Conservation (phyloP, 2,329 filamentous ascomycete genomes). For the Arthrocladium fulminans region DNA sequence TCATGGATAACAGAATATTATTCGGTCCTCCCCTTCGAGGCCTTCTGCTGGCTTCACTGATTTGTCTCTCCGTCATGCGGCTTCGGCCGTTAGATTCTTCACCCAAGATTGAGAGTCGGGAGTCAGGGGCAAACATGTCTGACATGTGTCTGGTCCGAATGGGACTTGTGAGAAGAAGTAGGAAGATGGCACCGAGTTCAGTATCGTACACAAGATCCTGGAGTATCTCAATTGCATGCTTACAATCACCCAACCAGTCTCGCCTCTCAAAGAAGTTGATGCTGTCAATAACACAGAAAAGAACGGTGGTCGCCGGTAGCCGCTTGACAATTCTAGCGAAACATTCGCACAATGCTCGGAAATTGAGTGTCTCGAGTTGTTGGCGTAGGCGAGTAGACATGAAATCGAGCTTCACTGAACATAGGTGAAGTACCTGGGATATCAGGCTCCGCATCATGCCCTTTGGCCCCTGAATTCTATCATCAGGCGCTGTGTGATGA, state of each 20-base stretch:
- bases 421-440: constrained; percentile 2
- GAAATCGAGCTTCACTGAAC: constrained; percentile 3
- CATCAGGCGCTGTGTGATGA: constrained; percentile 6
- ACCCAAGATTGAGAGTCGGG: neutral
- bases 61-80: neutral
- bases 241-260: neutral
- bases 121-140: constrained; percentile 1
- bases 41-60: neutral
- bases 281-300: constrained; percentile 14
- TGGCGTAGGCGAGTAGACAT: neutral
- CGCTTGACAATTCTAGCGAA: constrained; percentile 8
- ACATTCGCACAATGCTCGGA: constrained; percentile 4
- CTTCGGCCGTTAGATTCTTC: neutral
- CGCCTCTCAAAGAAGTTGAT: constrained; percentile 12
- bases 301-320: constrained; percentile 1
- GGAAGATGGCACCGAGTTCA: constrained; percentile 8
- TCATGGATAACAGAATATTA: neutral
- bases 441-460: constrained; percentile 11
- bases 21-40: neutral
- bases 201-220: constrained; percentile 9
- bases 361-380: constrained; percentile 7
- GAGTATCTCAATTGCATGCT: constrained; percentile 2
- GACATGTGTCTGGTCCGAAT: constrained; percentile 3
- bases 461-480: constrained; percentile 10
- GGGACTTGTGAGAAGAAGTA: constrained; percentile 12